Conservation (phyloP, 1,284 basidiomycete genomes). For the Heliocybe sulcata region DNA sequence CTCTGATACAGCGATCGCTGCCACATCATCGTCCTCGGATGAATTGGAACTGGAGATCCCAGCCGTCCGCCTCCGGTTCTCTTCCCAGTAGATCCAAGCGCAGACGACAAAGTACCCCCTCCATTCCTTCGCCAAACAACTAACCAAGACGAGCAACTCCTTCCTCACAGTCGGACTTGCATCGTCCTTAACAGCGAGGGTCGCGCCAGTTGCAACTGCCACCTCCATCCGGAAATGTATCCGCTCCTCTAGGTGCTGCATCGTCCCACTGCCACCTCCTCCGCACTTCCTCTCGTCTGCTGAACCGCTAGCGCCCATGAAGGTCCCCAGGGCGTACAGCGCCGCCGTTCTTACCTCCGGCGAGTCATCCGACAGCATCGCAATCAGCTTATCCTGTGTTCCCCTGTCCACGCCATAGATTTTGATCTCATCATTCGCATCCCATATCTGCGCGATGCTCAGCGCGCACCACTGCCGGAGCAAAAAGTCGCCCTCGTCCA, state of each 20-base stretch:
- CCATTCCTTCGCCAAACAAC: conserved; percentile 94
- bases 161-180: conserved; percentile 96
- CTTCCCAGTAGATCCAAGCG: conserved; percentile 94
- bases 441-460: conserved; percentile 96
- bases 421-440: conserved; percentile 87
- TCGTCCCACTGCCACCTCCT: conserved; percentile 83
- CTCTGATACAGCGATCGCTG: conserved; percentile 63
- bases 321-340: conserved; percentile 88
- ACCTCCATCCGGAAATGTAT: conserved; percentile 79
- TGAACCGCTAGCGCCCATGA: conserved; percentile 86
- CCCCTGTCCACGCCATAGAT: conserved; percentile 77
- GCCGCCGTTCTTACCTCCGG: conserved; percentile 92
- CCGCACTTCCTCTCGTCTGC: conserved; percentile 58
- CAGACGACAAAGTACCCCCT: conserved; percentile 93
- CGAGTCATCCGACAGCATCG: conserved; percentile 80
- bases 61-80: conserved; percentile 57
- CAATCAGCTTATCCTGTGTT: conserved; percentile 83
- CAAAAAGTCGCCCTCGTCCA: conserved; percentile 89
- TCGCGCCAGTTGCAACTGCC: conserved; percentile 68
- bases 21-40: conserved; percentile 53
- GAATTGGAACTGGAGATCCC: conserved; percentile 6
- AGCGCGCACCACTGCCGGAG: conserved; percentile 92
- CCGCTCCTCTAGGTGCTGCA: conserved; percentile 75
- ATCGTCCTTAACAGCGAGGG: conserved; percentile 84
- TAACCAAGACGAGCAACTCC: conserved; percentile 88